Conservation (phyloP, 2,329 filamentous ascomycete genomes). For the Elsinoe australis region DNA sequence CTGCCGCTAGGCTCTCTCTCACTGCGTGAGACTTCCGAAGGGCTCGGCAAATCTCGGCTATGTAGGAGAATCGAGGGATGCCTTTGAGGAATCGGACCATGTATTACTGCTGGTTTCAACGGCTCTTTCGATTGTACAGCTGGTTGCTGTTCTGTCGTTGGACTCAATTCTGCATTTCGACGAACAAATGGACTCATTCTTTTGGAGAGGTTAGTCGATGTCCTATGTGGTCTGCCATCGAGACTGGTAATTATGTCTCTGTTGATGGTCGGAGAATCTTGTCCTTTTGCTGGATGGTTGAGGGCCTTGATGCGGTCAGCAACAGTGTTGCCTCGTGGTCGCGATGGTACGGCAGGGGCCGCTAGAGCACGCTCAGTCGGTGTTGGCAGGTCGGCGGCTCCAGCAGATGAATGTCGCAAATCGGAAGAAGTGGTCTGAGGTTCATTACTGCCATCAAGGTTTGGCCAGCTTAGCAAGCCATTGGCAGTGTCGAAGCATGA, state of each 20-base stretch:
- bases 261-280: neutral
- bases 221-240: neutral
- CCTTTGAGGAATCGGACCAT: conserved; percentile 17
- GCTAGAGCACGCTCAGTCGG: conserved; percentile 5
- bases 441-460: conserved; percentile 11
- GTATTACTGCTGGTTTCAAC: conserved; percentile 13
- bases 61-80: neutral
- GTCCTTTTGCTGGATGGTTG: conserved; percentile 13
- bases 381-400: conserved; percentile 4
- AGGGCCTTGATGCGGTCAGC: conserved; percentile 19
- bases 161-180: conserved; percentile 12
- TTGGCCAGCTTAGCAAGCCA: conserved; percentile 1
- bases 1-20: neutral
- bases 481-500: conserved; percentile 1
- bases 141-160: neutral
- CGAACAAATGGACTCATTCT: conserved; percentile 18
- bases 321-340: conserved; percentile 15
- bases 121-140: conserved; percentile 9
- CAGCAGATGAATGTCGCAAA: neutral
- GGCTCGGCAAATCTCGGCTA: neutral
- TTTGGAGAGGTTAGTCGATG: neutral
- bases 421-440: neutral
- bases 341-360: neutral
- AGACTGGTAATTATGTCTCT: neutral
- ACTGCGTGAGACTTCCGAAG: conserved; percentile 12